These are phyloP conservation scores for Artomyces pyxidatus DNA, from an alignment of 768 basidiomycete genomes.

Conservation along the genomic window DNA sequence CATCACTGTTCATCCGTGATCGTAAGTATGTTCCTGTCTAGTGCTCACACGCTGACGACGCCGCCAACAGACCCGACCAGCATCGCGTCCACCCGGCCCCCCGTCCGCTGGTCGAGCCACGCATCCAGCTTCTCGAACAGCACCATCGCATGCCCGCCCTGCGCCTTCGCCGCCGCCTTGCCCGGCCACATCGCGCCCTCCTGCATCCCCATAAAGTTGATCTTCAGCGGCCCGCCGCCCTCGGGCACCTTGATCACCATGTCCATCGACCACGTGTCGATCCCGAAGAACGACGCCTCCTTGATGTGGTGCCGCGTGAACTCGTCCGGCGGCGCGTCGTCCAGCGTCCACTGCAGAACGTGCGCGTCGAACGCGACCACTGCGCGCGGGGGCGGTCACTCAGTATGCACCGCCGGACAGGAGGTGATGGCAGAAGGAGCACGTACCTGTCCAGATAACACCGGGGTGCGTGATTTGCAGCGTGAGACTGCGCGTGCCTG, in stretches of 20 bases:
- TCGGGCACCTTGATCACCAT: conserved; percentile 54
- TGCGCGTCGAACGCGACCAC: conserved; percentile 90
- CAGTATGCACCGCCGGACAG: neutral
- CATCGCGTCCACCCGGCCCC: conserved; percentile 58
- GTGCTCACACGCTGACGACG: conserved; percentile 31
- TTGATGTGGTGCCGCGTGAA: conserved; percentile 82
- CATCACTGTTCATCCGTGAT: neutral
- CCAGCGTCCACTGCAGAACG: conserved; percentile 78
- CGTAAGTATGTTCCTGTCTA: neutral
- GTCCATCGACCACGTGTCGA: conserved; percentile 64
- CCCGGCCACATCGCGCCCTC: conserved; percentile 83
- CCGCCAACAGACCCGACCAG: conserved; percentile 69
- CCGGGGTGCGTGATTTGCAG: conserved; percentile 70
- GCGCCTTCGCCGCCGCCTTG: conserved; percentile 36
- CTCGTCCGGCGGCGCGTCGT: conserved; percentile 70
- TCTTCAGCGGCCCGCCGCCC: conserved; percentile 14
- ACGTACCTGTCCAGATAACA: conserved; percentile 77
- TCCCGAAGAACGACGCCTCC: conserved; percentile 81
- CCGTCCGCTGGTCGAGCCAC: conserved; percentile 62
- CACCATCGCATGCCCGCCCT: conserved; percentile 53
- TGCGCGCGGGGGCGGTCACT: conserved; percentile 21
- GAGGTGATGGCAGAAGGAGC: neutral
- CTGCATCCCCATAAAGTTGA: conserved; percentile 79
- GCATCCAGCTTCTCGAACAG: conserved; percentile 68
- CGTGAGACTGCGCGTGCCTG: conserved; percentile 63